Conservation (phyloP, 2,329 filamentous ascomycete species). For the Pezicula carpinea region DNA sequence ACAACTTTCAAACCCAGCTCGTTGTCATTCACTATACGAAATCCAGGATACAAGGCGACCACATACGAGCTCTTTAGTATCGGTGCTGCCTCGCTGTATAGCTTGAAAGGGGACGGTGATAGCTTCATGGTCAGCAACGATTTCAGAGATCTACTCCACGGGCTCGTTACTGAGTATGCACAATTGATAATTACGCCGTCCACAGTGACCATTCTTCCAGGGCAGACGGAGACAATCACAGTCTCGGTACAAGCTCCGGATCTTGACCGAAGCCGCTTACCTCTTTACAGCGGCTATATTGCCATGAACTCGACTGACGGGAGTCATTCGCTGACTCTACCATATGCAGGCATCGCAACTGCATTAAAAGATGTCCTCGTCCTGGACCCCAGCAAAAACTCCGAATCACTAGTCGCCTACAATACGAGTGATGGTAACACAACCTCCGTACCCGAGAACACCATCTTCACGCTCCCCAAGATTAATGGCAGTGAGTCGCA, state of each 20-base stretch:
- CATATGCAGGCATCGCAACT: not conserved
- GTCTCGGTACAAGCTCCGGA: not conserved
- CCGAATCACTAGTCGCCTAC: not conserved
- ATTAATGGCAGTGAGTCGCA: not conserved
- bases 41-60: not conserved
- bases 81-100: not conserved
- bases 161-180: not conserved
- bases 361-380: not conserved
- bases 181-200: not conserved
- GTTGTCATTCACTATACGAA: not conserved
- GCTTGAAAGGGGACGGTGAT: not conserved
- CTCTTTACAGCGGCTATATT: not conserved
- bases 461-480: not conserved
- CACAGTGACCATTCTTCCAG: not conserved
- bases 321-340: not conserved
- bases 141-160: not conserved
- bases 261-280: not conserved
- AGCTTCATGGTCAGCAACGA: not conserved
- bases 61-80: not conserved
- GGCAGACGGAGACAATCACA: not conserved
- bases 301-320: not conserved
- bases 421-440: not conserved
- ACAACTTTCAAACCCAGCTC: not conserved
- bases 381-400: not conserved
- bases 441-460: not conserved